Conservation (phyloP, 176 grass and related monocot genomes). For the Stipa capillata region DNA sequence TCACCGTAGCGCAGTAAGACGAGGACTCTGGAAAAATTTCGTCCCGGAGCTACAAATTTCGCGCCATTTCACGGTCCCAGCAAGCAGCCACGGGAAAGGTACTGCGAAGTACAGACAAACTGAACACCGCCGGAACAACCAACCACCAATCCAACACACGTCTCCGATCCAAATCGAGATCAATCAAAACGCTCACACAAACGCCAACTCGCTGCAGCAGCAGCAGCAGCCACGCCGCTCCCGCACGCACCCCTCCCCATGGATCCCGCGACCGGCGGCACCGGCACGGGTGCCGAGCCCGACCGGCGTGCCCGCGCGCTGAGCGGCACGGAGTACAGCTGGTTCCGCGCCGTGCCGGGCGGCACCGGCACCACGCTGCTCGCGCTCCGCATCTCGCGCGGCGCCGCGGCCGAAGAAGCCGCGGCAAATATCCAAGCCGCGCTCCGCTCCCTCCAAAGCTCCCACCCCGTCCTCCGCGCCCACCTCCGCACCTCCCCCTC, state of each 20-base stretch:
- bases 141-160: not conserved
- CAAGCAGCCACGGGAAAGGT: not conserved
- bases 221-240: not conserved
- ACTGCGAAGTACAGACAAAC: conserved; percentile 4
- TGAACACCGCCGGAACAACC: not conserved
- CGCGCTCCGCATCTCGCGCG: conserved; percentile 44
- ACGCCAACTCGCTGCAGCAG: not conserved
- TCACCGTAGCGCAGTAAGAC: not conserved
- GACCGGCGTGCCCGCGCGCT: conserved; percentile 15
- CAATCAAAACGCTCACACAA: too few species aligned
- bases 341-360: conserved; percentile 62
- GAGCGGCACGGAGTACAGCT: conserved; percentile 63
- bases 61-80: not conserved
- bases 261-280: conserved; percentile 24
- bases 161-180: too few species aligned
- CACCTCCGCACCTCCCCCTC: conserved; percentile 24
- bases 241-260: too few species aligned
- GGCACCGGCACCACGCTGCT: conserved; percentile 79
- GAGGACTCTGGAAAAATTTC: too few species aligned
- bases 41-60: not conserved
- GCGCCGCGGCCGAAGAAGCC: too few species aligned
- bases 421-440: conserved; percentile 10
- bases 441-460: conserved; percentile 32
- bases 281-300: not conserved
- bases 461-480: conserved; percentile 61